phyloP scores from a whole-genome alignment of 139 green algal species.

The Zygnema cylindricum region DNA sequence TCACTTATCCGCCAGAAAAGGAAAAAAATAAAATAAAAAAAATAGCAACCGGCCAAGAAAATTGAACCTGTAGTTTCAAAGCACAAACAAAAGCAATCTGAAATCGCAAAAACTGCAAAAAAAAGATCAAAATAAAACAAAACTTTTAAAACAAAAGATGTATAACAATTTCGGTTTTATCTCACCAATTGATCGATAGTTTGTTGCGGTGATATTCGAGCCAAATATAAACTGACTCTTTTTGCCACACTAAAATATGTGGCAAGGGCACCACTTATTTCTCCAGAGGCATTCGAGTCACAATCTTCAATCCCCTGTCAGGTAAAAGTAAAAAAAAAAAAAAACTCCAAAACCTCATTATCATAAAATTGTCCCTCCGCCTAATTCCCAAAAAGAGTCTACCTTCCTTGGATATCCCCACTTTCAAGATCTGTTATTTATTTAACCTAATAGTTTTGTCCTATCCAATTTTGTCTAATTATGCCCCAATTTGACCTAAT shows the following conservation, averaged over 20 bases:
- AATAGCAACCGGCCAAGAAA: too few species aligned
- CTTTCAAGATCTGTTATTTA: slow-evolving; percentile 79
- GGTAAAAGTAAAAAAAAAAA: too few species aligned
- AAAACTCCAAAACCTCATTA: too few species aligned
- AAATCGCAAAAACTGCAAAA: not conserved
- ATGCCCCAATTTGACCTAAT: too few species aligned
- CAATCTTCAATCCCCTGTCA: slow-evolving; percentile 53
- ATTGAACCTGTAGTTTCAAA: too few species aligned
- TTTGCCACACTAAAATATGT: slow-evolving; percentile 77
- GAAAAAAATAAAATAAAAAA: too few species aligned
- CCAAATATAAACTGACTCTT: slow-evolving; percentile 84
- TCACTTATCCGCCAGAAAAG: too few species aligned
- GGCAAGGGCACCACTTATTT: slow-evolving; percentile 55
- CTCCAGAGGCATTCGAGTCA: slow-evolving; percentile 43
- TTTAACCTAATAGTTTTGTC: slow-evolving; percentile 83
- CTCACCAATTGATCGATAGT: slow-evolving; percentile 85
- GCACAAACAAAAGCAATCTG: not conserved
- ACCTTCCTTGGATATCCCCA: slow-evolving; percentile 33
- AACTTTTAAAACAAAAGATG: not conserved
- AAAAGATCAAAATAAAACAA: slow-evolving; percentile 4
- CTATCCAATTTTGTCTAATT: too few species aligned
- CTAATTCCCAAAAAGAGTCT: too few species aligned
- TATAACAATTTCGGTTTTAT: not conserved
- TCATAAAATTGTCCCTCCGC: too few species aligned
- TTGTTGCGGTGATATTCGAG: slow-evolving; percentile 76